phyloP scores from a whole-genome alignment of 2,329 filamentous ascomycete genomes.

The Mycosphaerella arachidis region DNA sequence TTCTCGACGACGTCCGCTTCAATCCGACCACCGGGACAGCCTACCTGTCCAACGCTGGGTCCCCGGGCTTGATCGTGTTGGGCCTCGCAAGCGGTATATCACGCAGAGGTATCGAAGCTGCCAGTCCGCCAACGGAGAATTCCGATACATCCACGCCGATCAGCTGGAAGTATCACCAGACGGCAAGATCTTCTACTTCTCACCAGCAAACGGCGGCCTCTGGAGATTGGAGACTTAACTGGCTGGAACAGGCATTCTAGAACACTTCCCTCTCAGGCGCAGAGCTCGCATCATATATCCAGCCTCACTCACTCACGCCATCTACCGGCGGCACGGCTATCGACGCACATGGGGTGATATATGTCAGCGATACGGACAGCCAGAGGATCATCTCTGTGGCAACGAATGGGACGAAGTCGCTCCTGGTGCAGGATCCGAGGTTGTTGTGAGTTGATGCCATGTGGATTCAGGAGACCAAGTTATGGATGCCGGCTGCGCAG shows the following conservation, averaged over 20 bases:
- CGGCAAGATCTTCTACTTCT: constrained; percentile 37
- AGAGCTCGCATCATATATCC: constrained; percentile 24
- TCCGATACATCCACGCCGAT: constrained; percentile 31
- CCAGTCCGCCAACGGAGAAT: constrained; percentile 17
- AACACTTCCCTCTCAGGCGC: constrained; percentile 30
- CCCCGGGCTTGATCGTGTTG: constrained; percentile 14
- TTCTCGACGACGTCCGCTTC: constrained; percentile 37
- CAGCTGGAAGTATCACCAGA: constrained; percentile 40
- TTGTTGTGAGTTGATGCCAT: constrained; percentile 32
- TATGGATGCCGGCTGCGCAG: constrained; percentile 32
- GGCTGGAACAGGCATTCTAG: constrained; percentile 33
- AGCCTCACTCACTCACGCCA: constrained; percentile 34
- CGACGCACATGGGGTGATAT: constrained; percentile 37
- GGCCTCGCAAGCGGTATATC: constrained; percentile 17
- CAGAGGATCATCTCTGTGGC: constrained; percentile 27
- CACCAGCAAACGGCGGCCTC: constrained; percentile 36
- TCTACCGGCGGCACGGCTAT: constrained; percentile 38
- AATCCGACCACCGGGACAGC: constrained; percentile 26
- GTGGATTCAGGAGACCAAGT: constrained; percentile 27
- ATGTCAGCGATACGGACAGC: constrained; percentile 34
- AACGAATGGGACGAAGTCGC: constrained; percentile 27
- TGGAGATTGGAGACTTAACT: constrained; percentile 33
- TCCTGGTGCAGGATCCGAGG: constrained; percentile 28
- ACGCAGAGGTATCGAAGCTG: constrained; percentile 28
- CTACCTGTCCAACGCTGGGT: constrained; percentile 28